phyloP scores from a whole-genome alignment of 2,329 filamentous ascomycete species.

The Onygenales sp. region DNA sequence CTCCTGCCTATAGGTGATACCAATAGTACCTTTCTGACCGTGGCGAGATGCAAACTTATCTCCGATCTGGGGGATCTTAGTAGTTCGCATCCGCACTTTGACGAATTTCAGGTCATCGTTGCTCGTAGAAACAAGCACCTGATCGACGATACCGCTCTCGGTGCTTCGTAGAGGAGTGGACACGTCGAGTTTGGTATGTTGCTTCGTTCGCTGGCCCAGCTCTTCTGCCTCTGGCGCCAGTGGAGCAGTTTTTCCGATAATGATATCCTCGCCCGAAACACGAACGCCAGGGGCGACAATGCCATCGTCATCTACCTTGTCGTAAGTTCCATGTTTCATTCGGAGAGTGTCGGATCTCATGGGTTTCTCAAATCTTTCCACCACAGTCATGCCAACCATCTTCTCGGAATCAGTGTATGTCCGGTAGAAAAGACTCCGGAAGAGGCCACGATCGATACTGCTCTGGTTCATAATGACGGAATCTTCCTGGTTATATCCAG shows the following conservation, averaged over 20 bases:
- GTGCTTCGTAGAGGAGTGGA: conserved; percentile 91
- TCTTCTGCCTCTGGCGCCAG: conserved; percentile 90
- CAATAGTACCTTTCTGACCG: conserved; percentile 98
- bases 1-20: conserved; percentile 94
- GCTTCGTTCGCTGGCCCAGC: conserved; percentile 78
- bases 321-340: conserved; percentile 89
- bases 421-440: conserved; percentile 95
- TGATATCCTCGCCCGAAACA: conserved; percentile 95
- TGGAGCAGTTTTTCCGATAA: conserved; percentile 96
- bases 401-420: conserved; percentile 97
- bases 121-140: conserved; percentile 88
- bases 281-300: conserved; percentile 88
- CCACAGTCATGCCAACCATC: conserved; percentile 82
- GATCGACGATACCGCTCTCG: conserved; percentile 92
- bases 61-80: conserved; percentile 96
- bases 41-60: conserved; percentile 99
- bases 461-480: conserved; percentile 99
- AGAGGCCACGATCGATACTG: conserved; percentile 93
- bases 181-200: conserved; percentile 88
- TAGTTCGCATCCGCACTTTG: conserved; percentile 94
- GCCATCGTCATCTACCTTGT: conserved; percentile 95
- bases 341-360: conserved; percentile 78
- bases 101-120: conserved; percentile 90
- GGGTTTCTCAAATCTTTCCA: conserved; percentile 94
- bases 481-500: conserved; percentile 99